These are phyloP conservation scores for Cladosporium sp. DNA, from an alignment of 2,329 filamentous ascomycete genomes.

Conservation along the genomic window DNA sequence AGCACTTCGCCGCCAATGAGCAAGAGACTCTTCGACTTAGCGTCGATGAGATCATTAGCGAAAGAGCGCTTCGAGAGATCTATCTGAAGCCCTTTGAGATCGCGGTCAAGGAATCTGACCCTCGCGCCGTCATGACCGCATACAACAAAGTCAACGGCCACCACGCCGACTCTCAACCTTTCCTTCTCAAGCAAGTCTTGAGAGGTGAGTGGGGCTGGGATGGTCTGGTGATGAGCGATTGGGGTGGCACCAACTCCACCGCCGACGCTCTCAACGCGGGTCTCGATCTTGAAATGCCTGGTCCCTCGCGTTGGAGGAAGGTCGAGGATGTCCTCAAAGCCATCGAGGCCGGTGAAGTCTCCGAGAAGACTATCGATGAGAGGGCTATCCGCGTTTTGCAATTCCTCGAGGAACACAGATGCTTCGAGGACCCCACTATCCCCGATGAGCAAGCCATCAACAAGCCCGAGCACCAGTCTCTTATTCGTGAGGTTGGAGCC, in stretches of 20 bases:
- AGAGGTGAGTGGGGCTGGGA: constrained; percentile 65
- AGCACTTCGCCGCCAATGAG: constrained; percentile 72
- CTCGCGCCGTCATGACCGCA: constrained; percentile 59
- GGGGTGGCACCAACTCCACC: constrained; percentile 66
- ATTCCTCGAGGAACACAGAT: constrained; percentile 41
- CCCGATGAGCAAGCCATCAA: constrained; percentile 28
- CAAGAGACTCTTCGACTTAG: constrained; percentile 64
- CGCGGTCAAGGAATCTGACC: constrained; percentile 41
- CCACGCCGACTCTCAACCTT: constrained; percentile 61
- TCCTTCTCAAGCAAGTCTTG: constrained; percentile 63
- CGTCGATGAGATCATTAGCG: constrained; percentile 59
- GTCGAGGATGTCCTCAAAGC: constrained; percentile 18
- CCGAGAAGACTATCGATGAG: constrained; percentile 61
- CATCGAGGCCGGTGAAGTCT: constrained; percentile 49
- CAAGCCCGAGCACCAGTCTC: constrained; percentile 26
- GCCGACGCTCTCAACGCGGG: constrained; percentile 64
- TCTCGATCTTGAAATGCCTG: constrained; percentile 81
- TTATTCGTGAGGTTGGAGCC: constrained; percentile 25
- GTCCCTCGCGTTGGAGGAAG: constrained; percentile 29
- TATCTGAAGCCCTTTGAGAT: constrained; percentile 74
- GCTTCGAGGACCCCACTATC: background rate
- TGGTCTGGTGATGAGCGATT: constrained; percentile 61
- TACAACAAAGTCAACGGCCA: constrained; percentile 72
- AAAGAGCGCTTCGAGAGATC: constrained; percentile 62
- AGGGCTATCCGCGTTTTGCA: constrained; percentile 42